Conservation (phyloP, 2,329 filamentous ascomycete genomes). For the Colletotrichum liriopes region DNA sequence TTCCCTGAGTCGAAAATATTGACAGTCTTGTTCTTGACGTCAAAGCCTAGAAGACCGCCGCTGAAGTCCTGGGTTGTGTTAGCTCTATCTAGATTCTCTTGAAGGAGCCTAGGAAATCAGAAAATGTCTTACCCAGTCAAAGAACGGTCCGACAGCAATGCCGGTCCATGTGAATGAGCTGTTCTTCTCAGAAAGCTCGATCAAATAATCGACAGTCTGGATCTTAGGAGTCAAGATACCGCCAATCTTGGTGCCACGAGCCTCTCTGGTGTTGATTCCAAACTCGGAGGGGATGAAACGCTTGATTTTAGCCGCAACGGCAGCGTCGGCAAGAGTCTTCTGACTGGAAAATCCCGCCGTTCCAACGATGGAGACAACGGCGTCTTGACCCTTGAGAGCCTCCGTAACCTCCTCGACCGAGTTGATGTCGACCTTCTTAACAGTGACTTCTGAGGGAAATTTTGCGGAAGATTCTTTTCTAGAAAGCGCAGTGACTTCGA, state of each 20-base stretch:
- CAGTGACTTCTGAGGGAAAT: slow-evolving; percentile 55
- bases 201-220: slow-evolving; percentile 43
- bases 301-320: slow-evolving; percentile 69
- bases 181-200: slow-evolving; percentile 41
- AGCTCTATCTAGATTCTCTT: neutral
- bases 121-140: slow-evolving; percentile 67
- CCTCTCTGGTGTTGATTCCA: slow-evolving; percentile 51
- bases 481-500: slow-evolving; percentile 67
- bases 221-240: slow-evolving; percentile 50
- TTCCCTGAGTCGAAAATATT: slow-evolving; percentile 72
- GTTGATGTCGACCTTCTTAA: slow-evolving; percentile 64
- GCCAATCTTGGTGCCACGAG: slow-evolving; percentile 47
- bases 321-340: slow-evolving; percentile 67
- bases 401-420: slow-evolving; percentile 59
- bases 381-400: slow-evolving; percentile 69
- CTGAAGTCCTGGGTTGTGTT: slow-evolving; percentile 58
- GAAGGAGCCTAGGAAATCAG: neutral
- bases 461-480: slow-evolving; percentile 59
- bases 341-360: slow-evolving; percentile 60
- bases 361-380: slow-evolving; percentile 67
- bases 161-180: slow-evolving; percentile 71
- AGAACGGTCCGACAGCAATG: slow-evolving; percentile 71
- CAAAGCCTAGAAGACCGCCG: slow-evolving; percentile 66
- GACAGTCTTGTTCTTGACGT: slow-evolving; percentile 63
- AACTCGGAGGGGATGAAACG: slow-evolving; percentile 73